A percentile compares a stretch with the other conserved stretches of the same genome.
Conservation (phyloP, 2,329 filamentous ascomycete genomes). For the Incumbomyces lentus region DNA sequence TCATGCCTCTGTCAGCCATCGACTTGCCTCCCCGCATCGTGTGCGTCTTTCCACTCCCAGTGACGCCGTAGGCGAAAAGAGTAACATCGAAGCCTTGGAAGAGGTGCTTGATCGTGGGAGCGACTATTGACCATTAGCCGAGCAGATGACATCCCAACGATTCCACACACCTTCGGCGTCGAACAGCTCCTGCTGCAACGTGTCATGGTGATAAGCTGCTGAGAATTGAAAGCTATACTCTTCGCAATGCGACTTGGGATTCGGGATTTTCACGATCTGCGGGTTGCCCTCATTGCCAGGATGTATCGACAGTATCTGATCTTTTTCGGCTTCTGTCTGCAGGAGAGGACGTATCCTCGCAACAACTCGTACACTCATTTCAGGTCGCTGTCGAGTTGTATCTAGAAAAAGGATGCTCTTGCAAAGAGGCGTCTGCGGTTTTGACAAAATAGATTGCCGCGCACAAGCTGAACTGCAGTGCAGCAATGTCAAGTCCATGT, state of each 20-base stretch:
- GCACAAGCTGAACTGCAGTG: too few relatives aligned
- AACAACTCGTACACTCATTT: conserved; percentile 62
- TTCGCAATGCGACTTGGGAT: conserved; percentile 82
- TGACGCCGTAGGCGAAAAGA: conserved; percentile 86
- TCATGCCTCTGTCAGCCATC: conserved; percentile 75
- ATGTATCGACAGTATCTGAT: conserved; percentile 63
- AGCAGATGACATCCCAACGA: not conserved
- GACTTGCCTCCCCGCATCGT: conserved; percentile 89
- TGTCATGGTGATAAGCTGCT: conserved; percentile 71
- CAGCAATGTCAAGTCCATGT: too few relatives aligned
- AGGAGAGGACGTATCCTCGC: conserved; percentile 83
- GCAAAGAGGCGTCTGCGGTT: too few relatives aligned
- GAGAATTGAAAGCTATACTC: conserved; percentile 94
- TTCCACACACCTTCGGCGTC: conserved; percentile 64
- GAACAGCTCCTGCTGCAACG: conserved; percentile 79
- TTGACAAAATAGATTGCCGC: too few relatives aligned
- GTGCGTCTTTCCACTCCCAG: conserved; percentile 88
- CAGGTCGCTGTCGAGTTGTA: too few relatives aligned
- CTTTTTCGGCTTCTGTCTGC: conserved; percentile 73
- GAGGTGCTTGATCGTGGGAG: conserved; percentile 80
- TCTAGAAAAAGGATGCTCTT: too few relatives aligned
- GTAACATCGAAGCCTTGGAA: conserved; percentile 84
- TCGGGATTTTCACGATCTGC: conserved; percentile 75
- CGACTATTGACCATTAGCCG: conserved; percentile 46
- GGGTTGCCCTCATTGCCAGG: conserved; percentile 51